phyloP scores from a whole-genome alignment of 192 early-diverging fungal species.

The Phycomyces blakesleeanus region DNA sequence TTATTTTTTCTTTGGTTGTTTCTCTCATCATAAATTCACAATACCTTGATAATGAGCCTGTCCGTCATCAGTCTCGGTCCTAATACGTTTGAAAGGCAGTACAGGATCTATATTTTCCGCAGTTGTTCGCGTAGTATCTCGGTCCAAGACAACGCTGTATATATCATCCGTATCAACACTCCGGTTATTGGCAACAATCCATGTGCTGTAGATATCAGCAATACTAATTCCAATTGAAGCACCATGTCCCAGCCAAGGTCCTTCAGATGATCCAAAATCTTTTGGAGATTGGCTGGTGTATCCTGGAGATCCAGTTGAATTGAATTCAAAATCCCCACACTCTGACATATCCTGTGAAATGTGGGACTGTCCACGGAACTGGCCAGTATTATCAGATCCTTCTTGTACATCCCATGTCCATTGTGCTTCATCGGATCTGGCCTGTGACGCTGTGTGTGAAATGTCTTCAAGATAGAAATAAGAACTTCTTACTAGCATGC shows the following conservation, averaged over 20 bases:
- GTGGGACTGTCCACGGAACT: neutral
- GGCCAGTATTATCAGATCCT: neutral
- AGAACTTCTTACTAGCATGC: neutral
- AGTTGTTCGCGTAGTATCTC: no score
- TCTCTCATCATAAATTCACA: no score
- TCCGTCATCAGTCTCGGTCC: no score
- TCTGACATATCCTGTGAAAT: neutral
- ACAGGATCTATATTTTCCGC: no score
- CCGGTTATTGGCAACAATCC: neutral
- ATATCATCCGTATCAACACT: no score
- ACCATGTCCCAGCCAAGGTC: neutral
- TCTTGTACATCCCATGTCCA: neutral
- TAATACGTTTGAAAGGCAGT: no score
- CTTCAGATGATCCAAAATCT: neutral
- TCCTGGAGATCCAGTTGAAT: no score
- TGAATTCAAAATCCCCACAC: neutral
- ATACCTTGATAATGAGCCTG: no score
- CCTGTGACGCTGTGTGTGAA: neutral
- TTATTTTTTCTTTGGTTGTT: no score
- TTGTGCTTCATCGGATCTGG: neutral
- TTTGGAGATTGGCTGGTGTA: neutral
- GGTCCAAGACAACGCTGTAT: no score
- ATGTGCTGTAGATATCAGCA: constrained; percentile 1
- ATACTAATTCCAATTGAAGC: neutral
- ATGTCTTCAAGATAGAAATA: neutral